Conservation (phyloP, 139 green algal species). For the Chlamydomonas sphaeroides region DNA sequence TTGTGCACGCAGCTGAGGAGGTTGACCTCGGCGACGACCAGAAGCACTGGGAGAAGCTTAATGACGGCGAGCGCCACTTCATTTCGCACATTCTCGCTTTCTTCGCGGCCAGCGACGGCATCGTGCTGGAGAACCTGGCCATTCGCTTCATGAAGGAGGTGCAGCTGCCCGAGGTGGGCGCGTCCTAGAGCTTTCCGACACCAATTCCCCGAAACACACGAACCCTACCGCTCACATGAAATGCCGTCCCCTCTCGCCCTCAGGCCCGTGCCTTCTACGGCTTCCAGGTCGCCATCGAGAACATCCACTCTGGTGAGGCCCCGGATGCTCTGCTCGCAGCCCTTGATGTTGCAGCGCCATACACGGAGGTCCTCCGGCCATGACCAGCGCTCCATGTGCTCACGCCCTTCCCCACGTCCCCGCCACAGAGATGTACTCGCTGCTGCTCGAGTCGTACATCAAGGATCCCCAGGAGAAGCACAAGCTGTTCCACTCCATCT, state of each 20-base stretch:
- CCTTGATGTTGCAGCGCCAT: background rate
- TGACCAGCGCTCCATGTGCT: no score
- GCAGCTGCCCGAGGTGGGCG: constrained; percentile 86
- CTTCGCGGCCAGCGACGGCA: constrained; percentile 97
- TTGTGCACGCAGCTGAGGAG: constrained; percentile 59
- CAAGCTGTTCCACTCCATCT: constrained; percentile 90
- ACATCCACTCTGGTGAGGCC: constrained; percentile 87
- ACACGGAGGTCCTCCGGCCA: no score
- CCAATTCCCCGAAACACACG: no score
- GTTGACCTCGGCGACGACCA: constrained; percentile 92
- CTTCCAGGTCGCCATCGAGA: constrained; percentile 99
- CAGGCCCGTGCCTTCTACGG: constrained; percentile 38
- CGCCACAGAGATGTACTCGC: constrained; percentile 96
- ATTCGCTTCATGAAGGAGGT: constrained; percentile 92
- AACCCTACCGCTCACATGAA: no score
- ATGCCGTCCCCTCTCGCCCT: no score
- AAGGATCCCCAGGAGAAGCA: constrained; percentile 79
- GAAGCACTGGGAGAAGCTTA: constrained; percentile 92
- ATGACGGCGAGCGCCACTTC: constrained; percentile 92
- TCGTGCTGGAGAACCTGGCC: constrained; percentile 97
- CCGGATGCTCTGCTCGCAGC: background rate
- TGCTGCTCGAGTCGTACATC: constrained; percentile 97
- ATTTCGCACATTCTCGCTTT: constrained; percentile 97
- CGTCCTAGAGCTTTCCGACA: constrained; percentile 93
- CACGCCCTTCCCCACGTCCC: background rate